These are phyloP conservation scores for Solanum tarijense DNA, from an alignment of 257 asterid species.

Conservation along the genomic window DNA sequence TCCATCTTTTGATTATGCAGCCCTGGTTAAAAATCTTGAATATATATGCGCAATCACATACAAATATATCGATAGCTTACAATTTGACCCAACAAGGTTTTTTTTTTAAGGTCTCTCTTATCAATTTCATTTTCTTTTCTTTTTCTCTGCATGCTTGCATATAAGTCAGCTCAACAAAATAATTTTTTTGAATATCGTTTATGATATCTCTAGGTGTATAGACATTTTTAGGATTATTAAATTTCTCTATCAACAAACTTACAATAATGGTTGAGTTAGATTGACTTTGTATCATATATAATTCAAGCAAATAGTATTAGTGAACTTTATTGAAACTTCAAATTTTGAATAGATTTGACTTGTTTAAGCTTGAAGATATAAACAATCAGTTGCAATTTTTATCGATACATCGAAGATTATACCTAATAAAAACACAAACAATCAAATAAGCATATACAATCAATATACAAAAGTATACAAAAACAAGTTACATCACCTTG, in stretches of 20 bases:
- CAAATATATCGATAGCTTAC: neutral
- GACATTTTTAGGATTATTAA: neutral
- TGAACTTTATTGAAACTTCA: neutral
- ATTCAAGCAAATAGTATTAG: neutral
- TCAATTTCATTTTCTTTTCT: no score
- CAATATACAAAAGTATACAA: neutral
- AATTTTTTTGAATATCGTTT: neutral
- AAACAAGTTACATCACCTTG: neutral
- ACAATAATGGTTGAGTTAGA: neutral
- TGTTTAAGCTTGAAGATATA: no score
- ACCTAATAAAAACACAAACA: no score
- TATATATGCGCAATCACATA: neutral
- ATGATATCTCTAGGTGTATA: no score
- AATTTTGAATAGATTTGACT: neutral
- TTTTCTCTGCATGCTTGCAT: neutral
- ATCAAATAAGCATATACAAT: neutral
- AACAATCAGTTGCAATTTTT: neutral
- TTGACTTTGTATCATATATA: neutral
- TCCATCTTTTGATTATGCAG: no score
- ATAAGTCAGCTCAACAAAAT: neutral
- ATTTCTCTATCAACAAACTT: neutral
- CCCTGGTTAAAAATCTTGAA: neutral
- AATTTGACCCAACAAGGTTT: neutral
- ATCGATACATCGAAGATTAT: neutral
- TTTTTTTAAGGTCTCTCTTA: neutral